phyloP scores from a whole-genome alignment of 164 flowering plant genomes.

The Chloranthus sessilifolius region DNA sequence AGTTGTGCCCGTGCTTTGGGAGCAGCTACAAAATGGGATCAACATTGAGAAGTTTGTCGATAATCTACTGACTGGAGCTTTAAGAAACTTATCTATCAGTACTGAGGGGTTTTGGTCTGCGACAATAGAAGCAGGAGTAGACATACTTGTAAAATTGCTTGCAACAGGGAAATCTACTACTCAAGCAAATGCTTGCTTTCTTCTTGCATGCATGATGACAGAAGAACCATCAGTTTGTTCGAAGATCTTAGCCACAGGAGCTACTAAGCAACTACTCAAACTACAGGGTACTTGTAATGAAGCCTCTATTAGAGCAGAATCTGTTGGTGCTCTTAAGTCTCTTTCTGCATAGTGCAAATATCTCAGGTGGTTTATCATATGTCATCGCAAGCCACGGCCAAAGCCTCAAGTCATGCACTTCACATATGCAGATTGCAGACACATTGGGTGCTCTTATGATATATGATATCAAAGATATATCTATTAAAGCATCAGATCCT shows the following conservation, averaged over 20 bases:
- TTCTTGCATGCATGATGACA: slow-evolving; percentile 92
- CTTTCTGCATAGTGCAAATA: slow-evolving; percentile 92
- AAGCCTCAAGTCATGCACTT: slow-evolving; percentile 92
- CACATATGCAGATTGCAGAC: slow-evolving; percentile 89
- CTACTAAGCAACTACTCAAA: slow-evolving; percentile 82
- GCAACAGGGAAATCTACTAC: slow-evolving; percentile 61
- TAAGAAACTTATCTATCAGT: slow-evolving; percentile 70
- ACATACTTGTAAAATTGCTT: slow-evolving; percentile 84
- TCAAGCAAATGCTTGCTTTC: slow-evolving; percentile 92
- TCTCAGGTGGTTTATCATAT: slow-evolving; percentile 94
- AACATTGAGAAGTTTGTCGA: slow-evolving; percentile 70
- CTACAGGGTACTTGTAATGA: slow-evolving; percentile 79
- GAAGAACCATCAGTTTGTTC: slow-evolving; percentile 88
- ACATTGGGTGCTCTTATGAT: slow-evolving; percentile 99
- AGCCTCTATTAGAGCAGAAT: slow-evolving; percentile 91
- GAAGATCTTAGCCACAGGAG: slow-evolving; percentile 63
- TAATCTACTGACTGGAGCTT: slow-evolving; percentile 78
- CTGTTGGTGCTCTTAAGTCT: slow-evolving; percentile 93
- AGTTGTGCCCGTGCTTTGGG: slow-evolving; percentile 95
- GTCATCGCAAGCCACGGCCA: slow-evolving; percentile 98
- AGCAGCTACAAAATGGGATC: slow-evolving; percentile 61
- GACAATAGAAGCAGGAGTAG: slow-evolving; percentile 80
- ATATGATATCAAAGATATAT: slow-evolving; percentile 81
- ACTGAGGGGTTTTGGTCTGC: slow-evolving; percentile 88
- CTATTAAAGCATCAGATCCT: slow-evolving; percentile 77